Conservation (phyloP, 768 basidiomycete species). For the Boletus sp. region DNA sequence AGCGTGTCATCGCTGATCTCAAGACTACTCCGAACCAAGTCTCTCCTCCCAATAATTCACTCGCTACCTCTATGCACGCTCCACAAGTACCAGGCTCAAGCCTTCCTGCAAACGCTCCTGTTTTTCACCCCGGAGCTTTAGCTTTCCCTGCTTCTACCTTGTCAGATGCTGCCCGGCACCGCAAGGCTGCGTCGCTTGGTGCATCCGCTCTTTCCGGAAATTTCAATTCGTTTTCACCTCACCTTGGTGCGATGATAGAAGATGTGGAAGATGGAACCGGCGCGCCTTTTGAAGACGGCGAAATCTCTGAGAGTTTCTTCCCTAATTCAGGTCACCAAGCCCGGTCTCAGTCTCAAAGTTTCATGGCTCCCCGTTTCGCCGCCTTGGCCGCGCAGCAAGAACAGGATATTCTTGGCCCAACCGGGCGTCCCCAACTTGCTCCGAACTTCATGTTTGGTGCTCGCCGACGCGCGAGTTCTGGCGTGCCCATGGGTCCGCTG, state of each 20-base stretch:
- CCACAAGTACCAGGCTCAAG: conserved; percentile 46
- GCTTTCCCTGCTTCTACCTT: conserved; percentile 46
- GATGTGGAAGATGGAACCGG: conserved; percentile 64
- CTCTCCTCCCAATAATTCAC: conserved; percentile 37
- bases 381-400: conserved; percentile 75
- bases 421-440: conserved; percentile 84
- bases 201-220: conserved; percentile 52
- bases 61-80: conserved; percentile 44
- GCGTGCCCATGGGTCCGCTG: conserved; percentile 60
- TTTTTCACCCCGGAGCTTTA: conserved; percentile 69
- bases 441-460: conserved; percentile 92
- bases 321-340: conserved; percentile 55
- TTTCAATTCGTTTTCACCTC: conserved; percentile 72
- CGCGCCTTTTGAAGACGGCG: conserved; percentile 67
- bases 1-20: conserved; percentile 91
- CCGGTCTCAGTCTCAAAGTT: conserved; percentile 77
- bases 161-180: conserved; percentile 61
- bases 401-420: conserved; percentile 57
- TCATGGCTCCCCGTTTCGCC: conserved; percentile 86
- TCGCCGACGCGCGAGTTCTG: conserved; percentile 47
- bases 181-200: conserved; percentile 78
- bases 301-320: conserved; percentile 61
- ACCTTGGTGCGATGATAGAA: conserved; percentile 81
- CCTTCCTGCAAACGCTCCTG: conserved; percentile 63
- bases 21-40: conserved; percentile 66